Evolutionary conservation across 2,329 filamentous ascomycete species (phyloP), one percentile per base, ranked within the genome.

Genomic region (Mollisiaceae sp.): DNA sequence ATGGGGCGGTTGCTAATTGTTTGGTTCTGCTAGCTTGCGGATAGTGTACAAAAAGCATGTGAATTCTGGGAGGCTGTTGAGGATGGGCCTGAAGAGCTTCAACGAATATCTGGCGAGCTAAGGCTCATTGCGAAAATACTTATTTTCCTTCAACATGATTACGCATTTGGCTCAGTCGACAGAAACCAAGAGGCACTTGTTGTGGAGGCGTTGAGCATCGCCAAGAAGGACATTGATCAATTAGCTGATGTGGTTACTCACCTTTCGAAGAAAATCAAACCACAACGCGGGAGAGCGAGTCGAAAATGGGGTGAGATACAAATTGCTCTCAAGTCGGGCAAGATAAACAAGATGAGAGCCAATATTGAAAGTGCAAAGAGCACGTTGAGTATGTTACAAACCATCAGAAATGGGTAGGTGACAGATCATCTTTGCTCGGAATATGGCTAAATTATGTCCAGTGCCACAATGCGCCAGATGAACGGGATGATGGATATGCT

Each of bases 81-180:
- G 39, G 67, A 65, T 64, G 67, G 60, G 18, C 67, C 63, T 14
- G 43, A 57, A 15, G 54, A 69, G 18, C 64, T 67, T 57, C n/a
- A 56, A 15, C 63, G 61, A 27, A 47, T 66, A 24, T 69, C 63
- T 8, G 39, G 32, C 14, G 58, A 69, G 24, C 58, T 63, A 11
- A 43, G 58, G 11, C 32, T 63, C 18, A 24, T 69, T 14, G 60
- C 67, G 4, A 58, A 59, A 14, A 43, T 60, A 12, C 56, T 69
- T 11, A 41, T 38, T 18, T 36, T n/a, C 3, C 62, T 67, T 32
- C 43, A 32, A 27, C 18, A 38, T 22, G 61, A 64, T 24, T 47
- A 59, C 24, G 39, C 36, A 22, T 2, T 24, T 27, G 61, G 63
- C 4, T 41, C 14, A 2, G n/a, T 41, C n/a, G 41, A 52, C 8